These are phyloP conservation scores for Phialophora expanda DNA, from an alignment of 2,329 filamentous ascomycete species.

Conservation along the genomic window DNA sequence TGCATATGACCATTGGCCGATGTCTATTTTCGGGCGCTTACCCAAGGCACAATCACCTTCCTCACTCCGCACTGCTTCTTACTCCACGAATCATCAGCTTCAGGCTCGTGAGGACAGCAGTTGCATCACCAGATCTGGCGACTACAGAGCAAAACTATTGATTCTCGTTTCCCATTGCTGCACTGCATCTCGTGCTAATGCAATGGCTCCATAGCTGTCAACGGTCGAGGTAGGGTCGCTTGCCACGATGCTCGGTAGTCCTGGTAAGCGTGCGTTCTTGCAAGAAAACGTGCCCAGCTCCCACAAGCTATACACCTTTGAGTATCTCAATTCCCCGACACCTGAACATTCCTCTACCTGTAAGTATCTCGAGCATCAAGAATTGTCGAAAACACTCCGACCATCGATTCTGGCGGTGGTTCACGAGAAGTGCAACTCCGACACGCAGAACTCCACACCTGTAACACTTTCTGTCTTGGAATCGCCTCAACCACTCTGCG, in stretches of 20 bases:
- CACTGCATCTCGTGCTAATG: slow-evolving; percentile 17
- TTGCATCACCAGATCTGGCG: slow-evolving; percentile 26
- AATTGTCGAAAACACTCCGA: neutral
- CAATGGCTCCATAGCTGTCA: slow-evolving; percentile 13
- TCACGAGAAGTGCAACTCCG: neutral
- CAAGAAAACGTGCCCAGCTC: slow-evolving; percentile 21
- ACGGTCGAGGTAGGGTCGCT: slow-evolving; percentile 14
- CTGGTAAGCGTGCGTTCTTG: slow-evolving; percentile 8
- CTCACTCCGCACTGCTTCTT: slow-evolving; percentile 21
- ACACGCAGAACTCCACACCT: slow-evolving; percentile 29
- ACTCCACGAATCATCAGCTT: slow-evolving; percentile 30
- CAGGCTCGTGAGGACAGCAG: slow-evolving; percentile 1
- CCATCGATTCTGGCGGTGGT: neutral
- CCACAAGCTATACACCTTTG: slow-evolving; percentile 14
- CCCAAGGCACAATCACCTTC: slow-evolving; percentile 5
- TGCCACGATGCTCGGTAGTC: slow-evolving; percentile 15
- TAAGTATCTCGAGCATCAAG: neutral
- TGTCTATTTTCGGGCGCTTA: slow-evolving; percentile 33
- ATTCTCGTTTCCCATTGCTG: slow-evolving; percentile 23
- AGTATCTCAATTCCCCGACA: slow-evolving; percentile 7
- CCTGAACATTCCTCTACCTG: slow-evolving; percentile 4
- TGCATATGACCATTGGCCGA: slow-evolving; percentile 10
- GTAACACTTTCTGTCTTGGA: slow-evolving; percentile 37
- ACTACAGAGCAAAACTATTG: slow-evolving; percentile 27
- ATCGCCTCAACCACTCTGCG: slow-evolving; percentile 31